Percentiles rank a stretch among this genome's conserved stretches.
These are phyloP conservation scores for Pichia sp. DNA, from an alignment of 1,139 yeast genomes.

Conservation along the genomic window DNA sequence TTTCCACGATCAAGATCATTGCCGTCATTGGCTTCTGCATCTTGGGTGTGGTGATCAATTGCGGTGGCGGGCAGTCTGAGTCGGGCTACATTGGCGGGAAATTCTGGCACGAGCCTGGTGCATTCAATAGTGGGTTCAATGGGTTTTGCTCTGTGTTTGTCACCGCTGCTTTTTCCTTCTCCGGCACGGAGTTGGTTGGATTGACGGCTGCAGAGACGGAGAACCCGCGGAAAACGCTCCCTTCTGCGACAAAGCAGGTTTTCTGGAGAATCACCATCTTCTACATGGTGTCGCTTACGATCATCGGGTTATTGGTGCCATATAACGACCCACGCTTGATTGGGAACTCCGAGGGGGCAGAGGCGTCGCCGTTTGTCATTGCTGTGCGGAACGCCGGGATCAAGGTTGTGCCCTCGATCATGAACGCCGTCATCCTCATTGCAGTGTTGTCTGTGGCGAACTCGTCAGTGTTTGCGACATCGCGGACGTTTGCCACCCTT, in stretches of 20 bases:
- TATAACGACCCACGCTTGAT: constrained; percentile 47
- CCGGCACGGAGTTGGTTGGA: constrained; percentile 47
- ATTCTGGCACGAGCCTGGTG: constrained; percentile 59
- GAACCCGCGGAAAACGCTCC: constrained; percentile 48
- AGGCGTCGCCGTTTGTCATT: constrained; percentile 70
- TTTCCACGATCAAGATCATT: constrained; percentile 24
- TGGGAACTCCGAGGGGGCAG: constrained; percentile 43
- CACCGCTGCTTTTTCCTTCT: constrained; percentile 54
- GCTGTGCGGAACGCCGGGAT: constrained; percentile 57
- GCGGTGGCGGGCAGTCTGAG: constrained; percentile 58
- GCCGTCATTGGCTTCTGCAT: constrained; percentile 44
- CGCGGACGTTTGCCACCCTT: constrained; percentile 72
- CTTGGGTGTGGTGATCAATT: constrained; percentile 43
- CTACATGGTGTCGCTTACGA: constrained; percentile 44
- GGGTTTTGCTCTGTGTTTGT: constrained; percentile 46
- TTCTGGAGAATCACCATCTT: constrained; percentile 67
- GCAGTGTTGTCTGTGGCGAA: constrained; percentile 68
- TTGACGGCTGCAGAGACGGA: constrained; percentile 46
- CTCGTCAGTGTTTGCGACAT: constrained; percentile 67
- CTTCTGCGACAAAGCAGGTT: constrained; percentile 69
- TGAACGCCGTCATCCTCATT: constrained; percentile 63
- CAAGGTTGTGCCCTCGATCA: constrained; percentile 54
- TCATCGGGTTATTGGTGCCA: constrained; percentile 64
- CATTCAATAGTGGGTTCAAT: constrained; percentile 47
- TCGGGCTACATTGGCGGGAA: constrained; percentile 54